Conservation (phyloP, 331 rosid genomes). For the Spiraea crenata region DNA sequence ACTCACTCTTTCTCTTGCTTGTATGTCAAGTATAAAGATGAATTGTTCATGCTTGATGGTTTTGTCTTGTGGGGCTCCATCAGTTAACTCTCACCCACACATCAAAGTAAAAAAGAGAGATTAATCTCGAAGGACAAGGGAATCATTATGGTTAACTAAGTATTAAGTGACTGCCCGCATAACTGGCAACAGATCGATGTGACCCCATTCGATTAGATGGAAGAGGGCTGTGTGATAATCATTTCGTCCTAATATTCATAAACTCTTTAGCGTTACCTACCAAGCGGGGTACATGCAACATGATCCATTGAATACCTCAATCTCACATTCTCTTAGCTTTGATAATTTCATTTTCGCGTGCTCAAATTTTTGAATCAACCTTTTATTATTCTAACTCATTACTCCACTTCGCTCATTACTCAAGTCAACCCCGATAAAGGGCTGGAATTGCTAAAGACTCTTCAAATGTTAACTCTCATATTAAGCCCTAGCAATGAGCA, state of each 20-base stretch:
- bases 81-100: slow-evolving; percentile 16
- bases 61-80: slow-evolving; percentile 22
- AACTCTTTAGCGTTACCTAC: too few species aligned
- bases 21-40: slow-evolving; percentile 28
- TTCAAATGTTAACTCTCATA: background rate
- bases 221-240: background rate
- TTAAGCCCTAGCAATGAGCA: background rate
- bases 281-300: too few species aligned
- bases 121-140: background rate
- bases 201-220: background rate
- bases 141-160: slow-evolving; percentile 15
- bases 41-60: slow-evolving; percentile 19
- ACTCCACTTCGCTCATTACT: too few species aligned
- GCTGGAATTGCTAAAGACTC: too few species aligned
- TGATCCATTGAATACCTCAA: too few species aligned
- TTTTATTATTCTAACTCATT: too few species aligned
- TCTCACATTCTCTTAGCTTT: too few species aligned
- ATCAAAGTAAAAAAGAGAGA: slow-evolving; percentile 10
- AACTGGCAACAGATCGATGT: background rate
- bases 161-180: background rate
- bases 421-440: too few species aligned
- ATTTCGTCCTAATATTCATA: too few species aligned
- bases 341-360: too few species aligned
- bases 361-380: too few species aligned
- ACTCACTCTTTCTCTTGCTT: slow-evolving; percentile 16